Evolutionary conservation across 768 basidiomycete species (phyloP).

Genomic region (Kwoniella heveanensis): DNA sequence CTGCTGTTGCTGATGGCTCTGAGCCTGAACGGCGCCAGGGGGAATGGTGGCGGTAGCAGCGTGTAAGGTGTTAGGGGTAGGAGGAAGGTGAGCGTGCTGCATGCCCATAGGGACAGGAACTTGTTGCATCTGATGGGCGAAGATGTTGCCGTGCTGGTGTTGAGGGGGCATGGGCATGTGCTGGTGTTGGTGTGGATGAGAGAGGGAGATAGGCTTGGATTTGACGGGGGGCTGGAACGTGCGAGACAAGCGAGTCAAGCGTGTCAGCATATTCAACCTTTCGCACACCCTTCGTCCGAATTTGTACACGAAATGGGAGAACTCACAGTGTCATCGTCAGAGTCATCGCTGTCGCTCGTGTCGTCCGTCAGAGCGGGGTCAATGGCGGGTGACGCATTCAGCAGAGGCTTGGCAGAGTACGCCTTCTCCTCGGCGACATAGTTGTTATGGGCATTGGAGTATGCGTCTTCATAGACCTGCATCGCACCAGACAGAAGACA

Average conservation of each 20-base stretch:
- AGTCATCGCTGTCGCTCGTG: conserved; percentile 23
- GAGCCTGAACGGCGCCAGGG: background rate
- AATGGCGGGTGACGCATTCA: conserved; percentile 7
- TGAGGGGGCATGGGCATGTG: background rate
- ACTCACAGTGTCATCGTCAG: conserved; percentile 24
- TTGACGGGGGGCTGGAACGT: background rate
- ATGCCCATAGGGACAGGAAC: background rate
- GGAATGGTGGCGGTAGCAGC: conserved; percentile 13
- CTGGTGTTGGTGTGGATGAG: background rate
- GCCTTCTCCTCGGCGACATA: conserved; percentile 66
- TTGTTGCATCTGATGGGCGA: conserved; percentile 2
- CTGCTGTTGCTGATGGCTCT: background rate
- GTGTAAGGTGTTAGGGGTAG: conserved; percentile 12
- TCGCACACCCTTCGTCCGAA: too few species aligned
- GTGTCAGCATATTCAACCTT: too few species aligned
- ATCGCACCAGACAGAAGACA: background rate
- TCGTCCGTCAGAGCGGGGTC: conserved; percentile 14
- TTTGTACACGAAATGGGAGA: too few species aligned
- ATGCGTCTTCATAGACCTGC: conserved; percentile 63
- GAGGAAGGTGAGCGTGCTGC: background rate
- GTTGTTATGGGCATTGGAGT: conserved; percentile 64
- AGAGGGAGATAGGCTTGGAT: background rate
- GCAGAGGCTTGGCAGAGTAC: conserved; percentile 14
- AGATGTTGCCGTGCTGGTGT: background rate
- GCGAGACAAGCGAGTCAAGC: background rate